Conservation (phyloP, 208 protist species). For the Trypanosoma brucei region DNA sequence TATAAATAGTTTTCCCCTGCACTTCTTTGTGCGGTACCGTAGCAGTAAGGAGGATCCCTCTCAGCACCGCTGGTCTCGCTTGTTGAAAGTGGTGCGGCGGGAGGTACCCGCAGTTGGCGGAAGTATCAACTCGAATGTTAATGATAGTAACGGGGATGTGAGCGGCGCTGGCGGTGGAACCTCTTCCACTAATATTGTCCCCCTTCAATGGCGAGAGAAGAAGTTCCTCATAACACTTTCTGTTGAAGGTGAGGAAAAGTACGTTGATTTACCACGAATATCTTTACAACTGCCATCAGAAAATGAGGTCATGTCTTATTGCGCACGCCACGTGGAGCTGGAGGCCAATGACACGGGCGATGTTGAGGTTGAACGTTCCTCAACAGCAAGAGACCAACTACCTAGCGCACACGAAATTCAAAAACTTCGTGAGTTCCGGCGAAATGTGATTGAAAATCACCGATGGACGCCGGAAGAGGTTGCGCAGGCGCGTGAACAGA, state of each 20-base stretch:
- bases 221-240: conserved; percentile 48
- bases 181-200: conserved; percentile 11
- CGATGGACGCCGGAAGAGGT: conserved; percentile 49
- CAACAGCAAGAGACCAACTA: conserved; percentile 28
- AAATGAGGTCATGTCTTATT: conserved; percentile 59
- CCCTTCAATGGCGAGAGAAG: conserved; percentile 48
- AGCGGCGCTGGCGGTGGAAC: too few species aligned
- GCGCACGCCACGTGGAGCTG: conserved; percentile 23
- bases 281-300: conserved; percentile 49
- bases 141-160: conserved; percentile 10
- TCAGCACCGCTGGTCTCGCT: conserved; percentile 58
- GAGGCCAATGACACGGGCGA: conserved; percentile 27
- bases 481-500: conserved; percentile 33
- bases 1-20: conserved; percentile 49
- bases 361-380: conserved; percentile 17
- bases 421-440: conserved; percentile 33
- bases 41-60: conserved; percentile 30
- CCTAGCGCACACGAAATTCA: conserved; percentile 41
- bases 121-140: conserved; percentile 3
- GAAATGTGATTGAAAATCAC: conserved; percentile 35
- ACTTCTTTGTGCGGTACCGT: conserved; percentile 70
- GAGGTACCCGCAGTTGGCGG: not conserved
- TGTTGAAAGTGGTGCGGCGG: conserved; percentile 22
- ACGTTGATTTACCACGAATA: conserved; percentile 44
- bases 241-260: conserved; percentile 47